Evolutionary conservation across 2,329 filamentous ascomycete species (phyloP).

Genomic region (Colletotrichum navitas): DNA sequence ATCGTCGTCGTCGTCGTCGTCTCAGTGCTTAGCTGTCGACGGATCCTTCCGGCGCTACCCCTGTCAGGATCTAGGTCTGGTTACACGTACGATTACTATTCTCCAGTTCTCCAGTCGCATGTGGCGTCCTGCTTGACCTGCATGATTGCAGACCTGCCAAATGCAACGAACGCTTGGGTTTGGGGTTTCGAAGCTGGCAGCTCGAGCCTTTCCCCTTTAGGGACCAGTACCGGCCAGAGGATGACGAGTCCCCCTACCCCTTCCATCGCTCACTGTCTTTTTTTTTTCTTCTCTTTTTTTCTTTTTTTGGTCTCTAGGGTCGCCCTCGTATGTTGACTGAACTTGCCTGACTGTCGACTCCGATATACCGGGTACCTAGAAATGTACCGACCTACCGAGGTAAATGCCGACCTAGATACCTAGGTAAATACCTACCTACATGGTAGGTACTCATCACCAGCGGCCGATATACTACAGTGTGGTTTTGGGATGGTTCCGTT

Average conservation of each 20-base stretch:
- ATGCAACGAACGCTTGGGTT: slow-evolving; percentile 39
- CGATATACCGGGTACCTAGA: slow-evolving; percentile 8
- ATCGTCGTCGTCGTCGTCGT: slow-evolving; percentile 29
- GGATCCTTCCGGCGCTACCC: slow-evolving; percentile 33
- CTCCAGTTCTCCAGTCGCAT: slow-evolving; percentile 15
- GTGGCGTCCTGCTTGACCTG: no score
- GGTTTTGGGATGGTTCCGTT: slow-evolving; percentile 15
- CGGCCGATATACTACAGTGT: slow-evolving; percentile 33
- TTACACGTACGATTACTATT: background rate
- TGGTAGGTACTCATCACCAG: slow-evolving; percentile 13
- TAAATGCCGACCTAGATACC: no score
- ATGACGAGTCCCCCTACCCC: slow-evolving; percentile 35
- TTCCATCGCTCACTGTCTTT: slow-evolving; percentile 19
- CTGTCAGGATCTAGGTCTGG: slow-evolving; percentile 28
- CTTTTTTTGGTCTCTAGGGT: slow-evolving; percentile 1
- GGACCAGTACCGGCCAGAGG: slow-evolving; percentile 30
- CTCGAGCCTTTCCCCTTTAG: slow-evolving; percentile 36
- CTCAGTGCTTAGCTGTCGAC: slow-evolving; percentile 31
- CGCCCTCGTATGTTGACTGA: slow-evolving; percentile 18
- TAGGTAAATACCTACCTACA: no score
- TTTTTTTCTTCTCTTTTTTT: background rate
- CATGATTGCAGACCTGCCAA: slow-evolving; percentile 38
- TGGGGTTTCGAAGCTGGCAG: slow-evolving; percentile 41
- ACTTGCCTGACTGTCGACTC: slow-evolving; percentile 9
- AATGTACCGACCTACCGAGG: no score